Evolutionary conservation across 2,329 filamentous ascomycete species (phyloP).

Genomic region (Neocucurbitaria cava): DNA sequence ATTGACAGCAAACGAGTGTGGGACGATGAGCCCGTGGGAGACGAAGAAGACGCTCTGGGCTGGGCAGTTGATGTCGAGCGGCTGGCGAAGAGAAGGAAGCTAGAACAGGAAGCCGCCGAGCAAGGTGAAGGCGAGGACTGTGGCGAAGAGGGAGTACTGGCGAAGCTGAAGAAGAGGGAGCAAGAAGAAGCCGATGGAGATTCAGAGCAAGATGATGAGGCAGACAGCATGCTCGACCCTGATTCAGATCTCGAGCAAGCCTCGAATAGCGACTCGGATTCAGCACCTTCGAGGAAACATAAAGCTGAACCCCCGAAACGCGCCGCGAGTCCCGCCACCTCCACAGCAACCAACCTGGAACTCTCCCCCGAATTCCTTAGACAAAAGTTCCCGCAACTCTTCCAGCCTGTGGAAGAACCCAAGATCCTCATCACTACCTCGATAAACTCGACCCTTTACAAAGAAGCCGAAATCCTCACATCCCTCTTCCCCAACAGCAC

Average conservation of each 20-base stretch:
- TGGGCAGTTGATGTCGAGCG: constrained; percentile 55
- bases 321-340: constrained; percentile 62
- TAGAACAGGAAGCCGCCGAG: constrained; percentile 49
- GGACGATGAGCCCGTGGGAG: constrained; percentile 69
- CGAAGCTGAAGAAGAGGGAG: constrained; percentile 43
- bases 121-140: constrained; percentile 17
- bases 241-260: constrained; percentile 53
- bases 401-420: constrained; percentile 65
- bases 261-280: constrained; percentile 58
- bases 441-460: constrained; percentile 85
- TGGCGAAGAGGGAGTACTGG: constrained; percentile 40
- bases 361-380: constrained; percentile 66
- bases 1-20: constrained; percentile 68
- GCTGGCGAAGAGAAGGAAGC: constrained; percentile 53
- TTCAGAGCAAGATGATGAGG: constrained; percentile 29
- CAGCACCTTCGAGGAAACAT: constrained; percentile 46
- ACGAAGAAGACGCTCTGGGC: constrained; percentile 53
- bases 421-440: constrained; percentile 94
- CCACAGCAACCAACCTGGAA: constrained; percentile 65
- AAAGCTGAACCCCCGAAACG: constrained; percentile 54
- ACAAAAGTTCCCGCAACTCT: constrained; percentile 67
- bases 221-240: constrained; percentile 76
- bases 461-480: constrained; percentile 79
- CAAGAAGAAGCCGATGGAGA: constrained; percentile 22
- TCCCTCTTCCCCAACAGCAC: constrained; percentile 79